Evolutionary conservation across 306 rosid genomes (phyloP), one percentile per base, ranked within the genome.

Genomic region (Prunus mume): DNA sequence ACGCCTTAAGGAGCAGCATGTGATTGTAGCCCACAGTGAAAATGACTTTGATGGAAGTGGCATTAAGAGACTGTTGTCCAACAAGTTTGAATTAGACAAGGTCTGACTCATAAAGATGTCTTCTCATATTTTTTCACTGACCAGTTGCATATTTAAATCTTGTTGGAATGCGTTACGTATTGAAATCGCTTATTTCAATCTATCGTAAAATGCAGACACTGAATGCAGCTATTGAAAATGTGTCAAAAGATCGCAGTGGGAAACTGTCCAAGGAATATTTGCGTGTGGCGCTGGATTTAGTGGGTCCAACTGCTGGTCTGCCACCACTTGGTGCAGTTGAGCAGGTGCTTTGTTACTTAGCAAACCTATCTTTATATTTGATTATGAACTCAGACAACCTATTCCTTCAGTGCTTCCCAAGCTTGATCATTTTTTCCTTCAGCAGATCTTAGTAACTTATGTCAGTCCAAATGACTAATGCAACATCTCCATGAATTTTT

Each of bases 81-180:
- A 92, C 87, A 88, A 95, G 91, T 92, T 95, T 64, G 99, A 95
- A 76, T 71, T 92, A 22, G 97, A 95, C 74, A 95, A 95, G 99
- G 99, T 96, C 76, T 45, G 25, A 82, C 32, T 66, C 15, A 12
- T 54, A 24, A 62, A 10, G 13, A 11, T 2, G 50, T 32, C 18
- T 28, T 5, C 3, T 28, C 58, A 5, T 17, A 2, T 28, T 17
- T 34, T 51, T 27, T 5, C 4, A n/a, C 34, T 68, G 79, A 27
- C 67, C 71, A 51, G 47, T 61, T 72, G 3, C 66, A 19, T 30
- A 7, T 65, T 34, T 19, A 22, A 60, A 57, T 65, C 56, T 73
- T 46, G 43, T 22, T 41, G n/a, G 70, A n/a, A n/a, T 28, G 25
- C 30, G 30, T 12, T 15, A 68, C 56, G 55, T 24, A 41, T 38